These are phyloP conservation scores for Fraxinus albicans DNA, from an alignment of 305 asterid species.

Conservation along the genomic window DNA sequence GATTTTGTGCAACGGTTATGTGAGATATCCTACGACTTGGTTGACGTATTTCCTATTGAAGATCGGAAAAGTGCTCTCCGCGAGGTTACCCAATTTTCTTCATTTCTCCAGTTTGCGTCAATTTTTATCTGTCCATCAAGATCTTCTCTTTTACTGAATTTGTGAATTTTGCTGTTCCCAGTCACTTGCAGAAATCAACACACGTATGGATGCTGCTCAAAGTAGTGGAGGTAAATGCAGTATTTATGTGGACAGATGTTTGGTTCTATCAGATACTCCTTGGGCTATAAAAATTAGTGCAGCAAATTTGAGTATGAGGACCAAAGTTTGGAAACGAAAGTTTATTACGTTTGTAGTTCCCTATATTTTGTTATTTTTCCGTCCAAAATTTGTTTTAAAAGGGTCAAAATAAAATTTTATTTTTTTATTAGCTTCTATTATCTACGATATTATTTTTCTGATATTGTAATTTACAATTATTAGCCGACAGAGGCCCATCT, in stretches of 20 bases:
- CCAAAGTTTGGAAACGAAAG: neutral
- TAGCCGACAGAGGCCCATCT: neutral
- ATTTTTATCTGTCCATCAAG: slow-evolving; percentile 19
- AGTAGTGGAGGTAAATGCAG: slow-evolving; percentile 76
- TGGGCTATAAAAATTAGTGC: neutral
- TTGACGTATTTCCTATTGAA: slow-evolving; percentile 92
- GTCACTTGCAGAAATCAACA: slow-evolving; percentile 90
- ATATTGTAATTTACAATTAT: slow-evolving; percentile 17
- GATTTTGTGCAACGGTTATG: slow-evolving; percentile 91
- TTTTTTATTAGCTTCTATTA: slow-evolving; percentile 14
- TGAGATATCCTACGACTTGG: slow-evolving; percentile 92
- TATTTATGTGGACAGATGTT: slow-evolving; percentile 13
- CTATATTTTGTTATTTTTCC: slow-evolving; percentile 11
- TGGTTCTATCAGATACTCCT: slow-evolving; percentile 23
- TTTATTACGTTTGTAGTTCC: neutral
- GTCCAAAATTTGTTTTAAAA: slow-evolving; percentile 16
- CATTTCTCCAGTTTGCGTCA: slow-evolving; percentile 13
- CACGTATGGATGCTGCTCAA: slow-evolving; percentile 67
- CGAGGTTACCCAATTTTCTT: slow-evolving; percentile 62
- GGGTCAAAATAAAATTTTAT: slow-evolving; percentile 13
- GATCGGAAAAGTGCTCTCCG: slow-evolving; percentile 90
- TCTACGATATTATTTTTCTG: neutral
- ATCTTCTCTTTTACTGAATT: slow-evolving; percentile 29
- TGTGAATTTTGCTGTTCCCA: slow-evolving; percentile 40
- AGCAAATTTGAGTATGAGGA: slow-evolving; percentile 13